Evolutionary conservation across 1,284 basidiomycete genomes (phyloP).

Genomic region (Ceratobasidium sp.): DNA sequence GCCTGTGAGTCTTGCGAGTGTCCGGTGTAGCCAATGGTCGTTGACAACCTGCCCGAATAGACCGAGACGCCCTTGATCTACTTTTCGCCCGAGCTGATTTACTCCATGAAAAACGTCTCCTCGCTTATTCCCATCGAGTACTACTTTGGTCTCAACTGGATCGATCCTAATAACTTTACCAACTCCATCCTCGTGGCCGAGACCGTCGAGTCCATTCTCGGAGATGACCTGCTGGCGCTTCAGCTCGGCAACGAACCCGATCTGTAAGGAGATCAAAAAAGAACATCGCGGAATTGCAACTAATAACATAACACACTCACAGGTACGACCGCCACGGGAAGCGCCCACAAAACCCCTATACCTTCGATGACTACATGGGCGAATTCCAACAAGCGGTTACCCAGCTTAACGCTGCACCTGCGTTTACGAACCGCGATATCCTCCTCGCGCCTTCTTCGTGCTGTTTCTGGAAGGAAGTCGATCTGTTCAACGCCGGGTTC

Average conservation of each 20-base stretch:
- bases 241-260: conserved; percentile 70
- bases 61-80: conserved; percentile 54
- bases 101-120: conserved; percentile 53
- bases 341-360: conserved; percentile 52
- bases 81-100: conserved; percentile 53
- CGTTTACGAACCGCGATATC: conserved; percentile 55
- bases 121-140: conserved; percentile 50
- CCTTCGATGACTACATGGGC: conserved; percentile 57
- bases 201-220: conserved; percentile 60
- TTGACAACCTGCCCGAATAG: conserved; percentile 50
- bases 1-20: conserved; percentile 49
- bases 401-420: conserved; percentile 55
- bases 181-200: conserved; percentile 65
- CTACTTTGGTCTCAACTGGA: conserved; percentile 53
- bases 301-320: conserved; percentile 46
- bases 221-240: conserved; percentile 64
- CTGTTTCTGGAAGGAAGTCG: conserved; percentile 52
- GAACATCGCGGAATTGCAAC: conserved; percentile 49
- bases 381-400: conserved; percentile 59
- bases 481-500: conserved; percentile 53
- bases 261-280: conserved; percentile 57
- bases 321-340: conserved; percentile 47
- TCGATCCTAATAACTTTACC: conserved; percentile 51
- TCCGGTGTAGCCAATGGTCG: conserved; percentile 48
- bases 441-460: conserved; percentile 69